Evolutionary conservation across 2,329 filamentous ascomycete species (phyloP), one percentile per base, ranked within the genome.

Genomic region (Cercospora sp.): DNA sequence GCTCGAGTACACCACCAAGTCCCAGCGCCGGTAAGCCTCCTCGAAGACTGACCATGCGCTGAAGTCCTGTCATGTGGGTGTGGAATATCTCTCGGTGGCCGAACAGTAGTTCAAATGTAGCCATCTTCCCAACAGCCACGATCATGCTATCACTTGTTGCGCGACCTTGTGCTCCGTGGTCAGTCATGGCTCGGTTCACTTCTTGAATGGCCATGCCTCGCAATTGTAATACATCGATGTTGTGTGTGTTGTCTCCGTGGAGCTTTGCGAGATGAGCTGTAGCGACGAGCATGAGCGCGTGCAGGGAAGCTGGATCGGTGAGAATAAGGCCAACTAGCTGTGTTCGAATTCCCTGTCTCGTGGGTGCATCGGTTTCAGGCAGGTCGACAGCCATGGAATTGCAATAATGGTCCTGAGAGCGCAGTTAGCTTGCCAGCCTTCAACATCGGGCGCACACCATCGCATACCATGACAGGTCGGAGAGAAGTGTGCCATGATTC

Each of bases 81-180:
- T 79, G 75, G 67, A 82, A 85, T 13, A 79, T 78, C 3, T 77
- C 73, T 21, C 78, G 71, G 21, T 80, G 78, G 24, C 84, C 83
- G 70, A 82, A 84, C 69, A 85, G 81, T n/a, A 83, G 83, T 71
- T 86, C 84, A 72, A 84, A 86, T 68, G 81, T 82, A 9, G 83
- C 84, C 83, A 86, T 83, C 69, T 84, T 83, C 37, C 82, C 82
- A 3, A 85, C 82, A 2, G 84, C 83, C 8, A 81, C 82, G 61
- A 85, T 80, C 34, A 85, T 69, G 13, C 80, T 80, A 70, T 85
- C 83, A 68, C 75, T 80, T 6, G 80, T 74, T 4, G 72, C 70
- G 30, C 75, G 70, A 2, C 70, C 68, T 21, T 67, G 65, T 2
- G 64, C 49, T 21, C 66, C 49, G 28, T 76, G 72, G 49, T 77